Percentiles rank a stretch among this genome's conserved stretches.
Evolutionary conservation across 2,329 filamentous ascomycete genomes (phyloP).

Genomic region (Aspergillus viridinutans): DNA sequence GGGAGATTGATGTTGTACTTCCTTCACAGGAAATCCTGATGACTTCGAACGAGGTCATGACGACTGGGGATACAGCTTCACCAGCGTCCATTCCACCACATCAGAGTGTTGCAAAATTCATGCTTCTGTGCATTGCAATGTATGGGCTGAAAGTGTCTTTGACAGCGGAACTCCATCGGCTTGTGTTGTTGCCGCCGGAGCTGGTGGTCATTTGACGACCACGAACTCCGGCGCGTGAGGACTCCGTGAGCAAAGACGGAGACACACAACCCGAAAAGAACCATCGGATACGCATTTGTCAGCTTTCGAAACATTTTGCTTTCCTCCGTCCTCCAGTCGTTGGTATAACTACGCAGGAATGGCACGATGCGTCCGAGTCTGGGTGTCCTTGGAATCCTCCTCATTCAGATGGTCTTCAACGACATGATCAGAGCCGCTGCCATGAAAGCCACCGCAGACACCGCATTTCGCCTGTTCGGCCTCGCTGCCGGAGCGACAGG

Average conservation of each 20-base stretch:
- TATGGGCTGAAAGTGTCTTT: not conserved
- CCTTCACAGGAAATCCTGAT: not conserved
- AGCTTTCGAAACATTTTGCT: not conserved
- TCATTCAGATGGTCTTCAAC: not conserved
- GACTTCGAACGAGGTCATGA: not conserved
- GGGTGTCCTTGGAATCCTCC: not conserved
- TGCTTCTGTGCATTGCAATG: not conserved
- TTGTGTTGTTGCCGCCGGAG: not conserved
- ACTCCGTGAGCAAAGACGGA: not conserved
- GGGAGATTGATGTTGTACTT: not conserved
- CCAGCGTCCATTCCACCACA: not conserved
- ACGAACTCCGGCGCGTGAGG: not conserved
- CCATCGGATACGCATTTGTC: not conserved
- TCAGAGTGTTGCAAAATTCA: not conserved
- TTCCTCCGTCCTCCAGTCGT: not conserved
- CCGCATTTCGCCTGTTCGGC: not conserved
- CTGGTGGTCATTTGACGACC: not conserved
- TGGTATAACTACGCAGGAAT: not conserved
- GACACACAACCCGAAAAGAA: not conserved
- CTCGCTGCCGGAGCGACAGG: not conserved
- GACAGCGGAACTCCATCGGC: not conserved
- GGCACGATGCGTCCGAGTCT: not conserved
- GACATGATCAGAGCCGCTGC: not conserved
- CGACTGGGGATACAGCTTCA: not conserved
- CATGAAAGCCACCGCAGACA: not conserved